A percentile compares a stretch with the other conserved stretches of the same genome.
These are phyloP conservation scores for Coprinellus micaceus DNA, from an alignment of 768 basidiomycete species.

Conservation along the genomic window DNA sequence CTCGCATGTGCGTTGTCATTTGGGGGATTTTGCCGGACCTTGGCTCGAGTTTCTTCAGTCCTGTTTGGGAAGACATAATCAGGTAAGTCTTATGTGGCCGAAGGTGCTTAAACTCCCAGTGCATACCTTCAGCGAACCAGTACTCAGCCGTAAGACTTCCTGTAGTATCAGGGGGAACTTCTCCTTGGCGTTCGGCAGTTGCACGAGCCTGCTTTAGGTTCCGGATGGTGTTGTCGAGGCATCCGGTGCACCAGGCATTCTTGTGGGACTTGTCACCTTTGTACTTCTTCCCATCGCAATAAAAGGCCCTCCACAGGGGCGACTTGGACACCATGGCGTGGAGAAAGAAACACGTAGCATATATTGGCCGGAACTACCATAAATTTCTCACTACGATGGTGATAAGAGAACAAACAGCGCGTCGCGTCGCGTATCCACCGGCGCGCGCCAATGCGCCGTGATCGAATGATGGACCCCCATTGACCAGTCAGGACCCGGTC, in stretches of 20 bases:
- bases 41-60: background rate
- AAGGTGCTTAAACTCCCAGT: too few relatives aligned
- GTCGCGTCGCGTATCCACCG: background rate
- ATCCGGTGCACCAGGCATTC: background rate
- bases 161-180: background rate
- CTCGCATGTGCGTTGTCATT: background rate
- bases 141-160: background rate
- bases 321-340: background rate
- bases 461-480: background rate
- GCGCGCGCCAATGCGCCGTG: background rate
- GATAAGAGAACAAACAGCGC: background rate
- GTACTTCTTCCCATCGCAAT: background rate
- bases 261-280: background rate
- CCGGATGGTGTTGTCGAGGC: background rate
- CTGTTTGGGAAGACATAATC: background rate
- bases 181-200: background rate
- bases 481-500: background rate
- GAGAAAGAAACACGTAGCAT: background rate
- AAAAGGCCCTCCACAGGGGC: background rate
- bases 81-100: background rate
- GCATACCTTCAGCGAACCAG: background rate
- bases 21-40: background rate
- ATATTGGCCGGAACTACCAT: background rate
- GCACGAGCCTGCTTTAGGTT: background rate
- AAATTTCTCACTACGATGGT: background rate